A percentile compares a stretch with the other conserved stretches of the same genome.
phyloP scores from a whole-genome alignment of 176 grass and related monocot genomes.

The Cenchrus fungigraminus region DNA sequence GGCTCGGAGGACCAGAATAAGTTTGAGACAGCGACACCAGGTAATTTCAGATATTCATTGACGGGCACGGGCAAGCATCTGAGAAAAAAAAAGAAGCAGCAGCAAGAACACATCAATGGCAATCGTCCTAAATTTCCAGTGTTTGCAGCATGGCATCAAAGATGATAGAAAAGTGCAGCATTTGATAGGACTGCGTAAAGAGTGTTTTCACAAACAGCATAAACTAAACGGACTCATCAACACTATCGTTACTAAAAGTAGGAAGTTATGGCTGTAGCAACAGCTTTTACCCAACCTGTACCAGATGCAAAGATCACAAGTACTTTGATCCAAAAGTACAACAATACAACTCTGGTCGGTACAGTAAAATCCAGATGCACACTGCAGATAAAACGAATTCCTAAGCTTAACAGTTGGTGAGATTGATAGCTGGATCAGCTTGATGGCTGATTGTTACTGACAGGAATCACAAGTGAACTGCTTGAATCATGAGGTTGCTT shows the following conservation, averaged over 20 bases:
- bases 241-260: background rate
- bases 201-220: background rate
- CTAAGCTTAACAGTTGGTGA: conserved; percentile 11
- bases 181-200: background rate
- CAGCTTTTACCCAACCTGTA: background rate
- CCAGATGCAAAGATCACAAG: background rate
- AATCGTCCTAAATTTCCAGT: background rate
- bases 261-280: background rate
- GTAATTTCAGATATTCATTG: background rate
- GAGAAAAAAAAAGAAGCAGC: background rate
- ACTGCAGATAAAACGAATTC: background rate
- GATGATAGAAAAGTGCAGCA: background rate
- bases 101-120: background rate
- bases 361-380: conserved; percentile 3
- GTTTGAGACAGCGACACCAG: background rate
- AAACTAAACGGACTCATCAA: background rate
- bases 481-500: conserved; percentile 8
- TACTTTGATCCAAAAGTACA: background rate
- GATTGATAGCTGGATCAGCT: conserved; percentile 11
- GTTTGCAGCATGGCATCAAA: background rate
- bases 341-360: background rate
- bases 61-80: background rate
- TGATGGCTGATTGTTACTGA: conserved; percentile 6
- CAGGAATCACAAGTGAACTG: conserved; percentile 7
- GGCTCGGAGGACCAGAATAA: background rate